phyloP scores from a whole-genome alignment of 1,284 basidiomycete species.

The Lentinula novae-zelandiae region DNA sequence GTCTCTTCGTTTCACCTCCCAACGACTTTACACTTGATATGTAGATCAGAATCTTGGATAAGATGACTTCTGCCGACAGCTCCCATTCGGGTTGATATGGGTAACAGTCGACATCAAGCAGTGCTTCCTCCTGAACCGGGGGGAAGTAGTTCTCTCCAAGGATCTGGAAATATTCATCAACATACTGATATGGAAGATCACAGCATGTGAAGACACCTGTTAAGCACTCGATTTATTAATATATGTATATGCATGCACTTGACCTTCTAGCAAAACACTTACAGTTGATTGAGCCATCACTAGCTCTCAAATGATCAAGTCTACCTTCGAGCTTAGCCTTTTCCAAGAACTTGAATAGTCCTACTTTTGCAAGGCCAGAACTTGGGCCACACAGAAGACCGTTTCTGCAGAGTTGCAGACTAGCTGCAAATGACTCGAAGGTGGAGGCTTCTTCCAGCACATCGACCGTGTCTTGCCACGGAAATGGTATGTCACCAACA shows the following conservation, averaged over 20 bases:
- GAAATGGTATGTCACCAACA: constrained; percentile 22
- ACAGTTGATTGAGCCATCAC: constrained; percentile 16
- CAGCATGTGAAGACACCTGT: constrained; percentile 17
- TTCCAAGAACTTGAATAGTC: constrained; percentile 13
- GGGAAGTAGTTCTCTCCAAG: constrained; percentile 13
- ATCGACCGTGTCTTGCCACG: constrained; percentile 23
- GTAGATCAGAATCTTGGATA: background rate
- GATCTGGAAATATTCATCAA: constrained; percentile 14
- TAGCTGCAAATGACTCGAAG: constrained; percentile 21
- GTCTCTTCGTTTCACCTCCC: background rate
- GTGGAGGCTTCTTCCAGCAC: constrained; percentile 21
- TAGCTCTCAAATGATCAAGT: constrained; percentile 13
- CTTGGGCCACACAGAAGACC: constrained; percentile 17
- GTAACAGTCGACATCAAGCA: constrained; percentile 14
- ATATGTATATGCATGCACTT: background rate
- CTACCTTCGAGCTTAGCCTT: constrained; percentile 11
- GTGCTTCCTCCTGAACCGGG: constrained; percentile 12
- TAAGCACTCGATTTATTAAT: background rate
- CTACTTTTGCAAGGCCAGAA: constrained; percentile 13
- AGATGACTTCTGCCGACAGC: background rate
- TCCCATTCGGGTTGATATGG: constrained; percentile 2
- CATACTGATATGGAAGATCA: constrained; percentile 16
- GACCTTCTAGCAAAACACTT: background rate
- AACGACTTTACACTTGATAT: background rate
- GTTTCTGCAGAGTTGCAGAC: constrained; percentile 13